Evolutionary conservation across 208 protist species (phyloP), one percentile per base, ranked within the genome.

Genomic region (Wallacemonas collosoma): DNA sequence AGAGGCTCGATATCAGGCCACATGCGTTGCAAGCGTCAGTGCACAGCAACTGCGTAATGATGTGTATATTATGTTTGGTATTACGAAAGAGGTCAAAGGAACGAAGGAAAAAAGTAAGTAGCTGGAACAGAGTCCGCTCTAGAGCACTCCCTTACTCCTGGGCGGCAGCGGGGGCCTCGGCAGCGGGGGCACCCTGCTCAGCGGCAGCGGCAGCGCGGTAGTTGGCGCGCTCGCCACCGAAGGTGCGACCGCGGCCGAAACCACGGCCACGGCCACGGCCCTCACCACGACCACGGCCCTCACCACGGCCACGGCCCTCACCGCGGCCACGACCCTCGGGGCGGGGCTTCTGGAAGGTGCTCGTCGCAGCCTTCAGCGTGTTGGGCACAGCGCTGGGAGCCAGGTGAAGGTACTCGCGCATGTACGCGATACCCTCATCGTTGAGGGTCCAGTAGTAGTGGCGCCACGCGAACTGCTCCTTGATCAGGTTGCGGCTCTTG

Each of bases 401-500:
- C n/a, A 98, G 86, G 82, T 96, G 87, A 57, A 98, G 92, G 85
- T 95, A 97, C 48, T 90, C 82, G 71, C 97, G 89, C 72, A 98
- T 86, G 84, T 97, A 98, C 57, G 91, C 82, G 62, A 98, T 81
- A 76, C 97, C 97, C 62, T 91, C 85, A 66, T 97, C 88, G 80
- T 93, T 95, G 70, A 98, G 91, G 71, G 86, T 94, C 91, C 90
- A 98, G 91, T 98, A 98, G 88, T 93, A 97, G 81, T 98, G 89
- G 80, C 90, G 89, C 95, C 94, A 98, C 67, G 91, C 89, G 74
- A 95, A 98, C 80, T 93, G 82, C 88, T 98, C 93, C 79, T 93
- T 94, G 74, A 98, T 89, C 67, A 96, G 83, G 79, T 81, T 85
- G 76, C 91, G 91, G 85, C 91, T 96, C 85, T 93, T 93, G 74